Conservation (phyloP, 345 rosid genomes). For the Murraya paniculata region DNA sequence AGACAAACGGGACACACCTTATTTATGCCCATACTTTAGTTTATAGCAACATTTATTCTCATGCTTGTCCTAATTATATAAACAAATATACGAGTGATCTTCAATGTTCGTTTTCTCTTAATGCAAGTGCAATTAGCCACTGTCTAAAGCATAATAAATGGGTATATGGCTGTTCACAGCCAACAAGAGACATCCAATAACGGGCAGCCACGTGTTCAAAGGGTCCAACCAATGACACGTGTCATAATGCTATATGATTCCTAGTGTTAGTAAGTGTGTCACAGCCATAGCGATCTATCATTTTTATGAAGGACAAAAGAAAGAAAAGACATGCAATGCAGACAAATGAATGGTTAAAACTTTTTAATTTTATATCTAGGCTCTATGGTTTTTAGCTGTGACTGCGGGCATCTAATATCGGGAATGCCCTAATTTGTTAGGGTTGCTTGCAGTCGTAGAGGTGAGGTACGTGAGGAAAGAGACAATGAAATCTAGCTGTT, state of each 20-base stretch:
- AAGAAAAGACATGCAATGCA: conserved; percentile 10
- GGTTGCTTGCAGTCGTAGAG: background rate
- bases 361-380: conserved; percentile 1
- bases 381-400: background rate
- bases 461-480: conserved; percentile 16
- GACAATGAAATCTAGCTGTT: conserved; percentile 37
- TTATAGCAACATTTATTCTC: conserved; percentile 3
- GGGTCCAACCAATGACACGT: background rate
- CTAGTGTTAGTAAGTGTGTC: background rate
- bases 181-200: background rate
- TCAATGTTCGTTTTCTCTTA: background rate
- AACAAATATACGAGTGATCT: background rate
- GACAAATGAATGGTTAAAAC: conserved; percentile 7
- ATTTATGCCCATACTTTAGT: background rate
- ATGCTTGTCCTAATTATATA: background rate
- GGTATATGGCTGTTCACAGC: background rate
- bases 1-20: background rate
- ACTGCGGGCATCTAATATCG: background rate
- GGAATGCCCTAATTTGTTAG: background rate
- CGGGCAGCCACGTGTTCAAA: background rate
- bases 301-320: conserved; percentile 1
- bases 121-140: background rate
- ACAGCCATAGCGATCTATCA: background rate
- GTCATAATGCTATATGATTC: background rate
- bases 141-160: background rate